Evolutionary conservation across 2,329 filamentous ascomycete species (phyloP).

Genomic region (Paramyrothecium sp.): DNA sequence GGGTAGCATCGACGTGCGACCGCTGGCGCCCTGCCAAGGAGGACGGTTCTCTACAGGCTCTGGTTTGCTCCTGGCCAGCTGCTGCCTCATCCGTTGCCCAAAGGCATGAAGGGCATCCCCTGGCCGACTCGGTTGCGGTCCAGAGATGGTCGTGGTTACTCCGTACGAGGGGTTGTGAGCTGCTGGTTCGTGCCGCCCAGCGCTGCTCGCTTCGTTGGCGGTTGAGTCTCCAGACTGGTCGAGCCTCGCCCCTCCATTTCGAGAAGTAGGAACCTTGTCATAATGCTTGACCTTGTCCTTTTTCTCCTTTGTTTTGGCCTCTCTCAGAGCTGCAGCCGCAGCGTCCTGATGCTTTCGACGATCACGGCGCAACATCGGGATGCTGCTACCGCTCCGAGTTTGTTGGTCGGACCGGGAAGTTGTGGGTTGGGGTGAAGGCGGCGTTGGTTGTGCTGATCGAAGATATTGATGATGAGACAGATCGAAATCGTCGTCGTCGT

Average conservation of each 20-base stretch:
- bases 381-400: slow-evolving; percentile 42
- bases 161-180: background rate
- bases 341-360: slow-evolving; percentile 43
- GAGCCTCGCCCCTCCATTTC: background rate
- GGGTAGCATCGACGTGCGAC: slow-evolving; percentile 61
- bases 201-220: background rate
- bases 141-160: slow-evolving; percentile 19
- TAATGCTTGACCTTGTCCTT: slow-evolving; percentile 1
- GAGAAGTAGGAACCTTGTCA: slow-evolving; percentile 14
- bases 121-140: slow-evolving; percentile 15
- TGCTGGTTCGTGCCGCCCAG: background rate
- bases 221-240: background rate
- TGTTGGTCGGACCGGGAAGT: slow-evolving; percentile 9
- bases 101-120: slow-evolving; percentile 25
- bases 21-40: slow-evolving; percentile 72
- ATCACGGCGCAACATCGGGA: slow-evolving; percentile 52
- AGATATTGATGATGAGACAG: slow-evolving; percentile 28
- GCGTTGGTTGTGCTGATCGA: slow-evolving; percentile 12
- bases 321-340: slow-evolving; percentile 32
- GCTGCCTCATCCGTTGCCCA: slow-evolving; percentile 30
- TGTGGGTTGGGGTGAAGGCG: slow-evolving; percentile 11
- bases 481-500: slow-evolving; percentile 26
- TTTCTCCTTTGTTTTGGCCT: slow-evolving; percentile 28
- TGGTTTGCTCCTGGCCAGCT: slow-evolving; percentile 32
- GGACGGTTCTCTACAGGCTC: slow-evolving; percentile 45